Evolutionary conservation across 1,284 basidiomycete genomes (phyloP), one percentile per base, ranked within the genome.

Genomic region (Apiotrichum gamsii): DNA sequence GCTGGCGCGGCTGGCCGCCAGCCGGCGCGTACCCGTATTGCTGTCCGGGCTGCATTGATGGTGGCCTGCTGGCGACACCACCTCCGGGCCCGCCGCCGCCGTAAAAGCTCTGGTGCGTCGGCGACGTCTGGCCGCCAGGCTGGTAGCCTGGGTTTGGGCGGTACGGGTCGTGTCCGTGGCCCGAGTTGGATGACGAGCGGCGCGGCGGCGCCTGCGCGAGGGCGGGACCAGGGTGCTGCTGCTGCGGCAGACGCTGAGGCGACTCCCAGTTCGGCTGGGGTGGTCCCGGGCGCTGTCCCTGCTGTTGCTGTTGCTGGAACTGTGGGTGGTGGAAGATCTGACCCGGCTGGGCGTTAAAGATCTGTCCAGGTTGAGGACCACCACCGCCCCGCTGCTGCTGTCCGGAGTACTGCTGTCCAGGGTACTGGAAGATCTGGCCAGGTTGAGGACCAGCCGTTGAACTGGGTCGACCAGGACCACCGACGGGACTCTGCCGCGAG

Each of bases 351-450:
- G 42, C 43, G 2, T n/a, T 38, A 39, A 59, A 66, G 15, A 59
- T 43, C 45, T 66, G 64, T 20, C 62, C 68, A 2, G 66, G 63
- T 32, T 61, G 58, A 9, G 57, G 51, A 8, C 51, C 54, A 2
- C 41, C 41, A 5, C 39, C 29, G n/a, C 28, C 34, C 14, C 21
- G 41, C 23, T 28, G 31, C 25, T 28, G 25, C 25, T 28, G 39
- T 13, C 30, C 19, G 2, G 30, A 14, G 29, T 20, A 31, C 18
- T 40, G 39, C 16, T 29, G 16, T n/a, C 57, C 57, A 1, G 67
- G 67, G 50, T 70, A 66, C 32, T 68, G 67, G 55, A 69, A 73
- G 5, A 71, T 58, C 53, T 73, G 69, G 9, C 70, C 71, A 3
- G 71, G 69, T 51, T 72, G 69, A n/a, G 69, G 59, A 13, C 62